Conservation (phyloP, 805 yeast genomes). For the Lachancea dasiensis region DNA sequence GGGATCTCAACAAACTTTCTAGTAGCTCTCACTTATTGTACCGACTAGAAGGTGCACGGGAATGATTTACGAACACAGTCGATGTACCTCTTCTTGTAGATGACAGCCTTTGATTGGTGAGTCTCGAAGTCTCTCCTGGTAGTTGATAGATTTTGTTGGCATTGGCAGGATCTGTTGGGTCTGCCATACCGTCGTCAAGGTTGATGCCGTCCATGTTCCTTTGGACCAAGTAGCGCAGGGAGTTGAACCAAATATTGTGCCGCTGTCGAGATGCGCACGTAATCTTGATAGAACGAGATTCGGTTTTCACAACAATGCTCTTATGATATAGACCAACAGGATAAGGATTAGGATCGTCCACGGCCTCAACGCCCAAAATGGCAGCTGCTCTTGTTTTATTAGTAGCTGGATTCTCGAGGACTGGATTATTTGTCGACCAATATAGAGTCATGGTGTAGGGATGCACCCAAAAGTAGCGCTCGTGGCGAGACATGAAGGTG, state of each 20-base stretch:
- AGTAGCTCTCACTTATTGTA: conserved; percentile 1
- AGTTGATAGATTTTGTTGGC: conserved; percentile 28
- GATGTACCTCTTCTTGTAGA: conserved; percentile 13
- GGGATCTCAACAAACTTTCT: too few relatives aligned
- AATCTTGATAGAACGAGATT: conserved; percentile 58
- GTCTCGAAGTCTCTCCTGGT: conserved; percentile 19
- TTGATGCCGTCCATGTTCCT: conserved; percentile 55
- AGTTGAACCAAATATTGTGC: conserved; percentile 87
- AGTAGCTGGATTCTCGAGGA: conserved; percentile 56
- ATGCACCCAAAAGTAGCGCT: conserved; percentile 92
- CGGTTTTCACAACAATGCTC: conserved; percentile 70
- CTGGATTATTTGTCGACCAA: conserved; percentile 84
- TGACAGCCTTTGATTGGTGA: conserved; percentile 16
- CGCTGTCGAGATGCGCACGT: conserved; percentile 86
- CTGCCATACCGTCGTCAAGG: conserved; percentile 38
- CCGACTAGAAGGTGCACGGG: conserved; percentile 4
- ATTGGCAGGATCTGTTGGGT: conserved; percentile 34
- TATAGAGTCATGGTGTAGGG: conserved; percentile 87
- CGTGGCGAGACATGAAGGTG: conserved; percentile 69
- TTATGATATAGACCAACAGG: conserved; percentile 87
- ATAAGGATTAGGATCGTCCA: conserved; percentile 77
- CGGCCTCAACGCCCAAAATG: conserved; percentile 69
- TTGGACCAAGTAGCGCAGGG: conserved; percentile 68
- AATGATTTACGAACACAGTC: conserved; percentile 1
- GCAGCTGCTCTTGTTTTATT: conserved; percentile 74